Evolutionary conservation across 305 asterid species (phyloP).

Genomic region (Fraxinus nigra): DNA sequence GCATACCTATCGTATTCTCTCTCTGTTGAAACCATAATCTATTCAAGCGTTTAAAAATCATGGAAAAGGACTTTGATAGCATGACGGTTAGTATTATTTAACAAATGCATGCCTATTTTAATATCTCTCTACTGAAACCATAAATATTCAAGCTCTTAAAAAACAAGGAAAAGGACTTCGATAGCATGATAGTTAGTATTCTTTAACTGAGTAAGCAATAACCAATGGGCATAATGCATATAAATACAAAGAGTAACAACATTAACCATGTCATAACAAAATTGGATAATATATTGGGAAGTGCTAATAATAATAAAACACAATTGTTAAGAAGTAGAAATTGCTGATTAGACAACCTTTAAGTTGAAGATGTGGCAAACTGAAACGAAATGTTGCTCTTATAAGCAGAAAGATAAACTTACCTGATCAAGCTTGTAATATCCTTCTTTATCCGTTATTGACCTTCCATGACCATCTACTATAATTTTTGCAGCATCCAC

Average conservation of each 20-base stretch:
- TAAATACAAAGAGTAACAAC: constrained; percentile 11
- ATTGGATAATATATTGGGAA: constrained; percentile 1
- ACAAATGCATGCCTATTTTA: neutral
- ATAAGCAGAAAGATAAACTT: constrained; percentile 22
- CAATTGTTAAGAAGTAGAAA: constrained; percentile 8
- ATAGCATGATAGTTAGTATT: constrained; percentile 3
- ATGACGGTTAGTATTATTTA: neutral
- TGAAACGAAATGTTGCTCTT: constrained; percentile 11
- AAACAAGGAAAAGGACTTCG: neutral
- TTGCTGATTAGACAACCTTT: constrained; percentile 7
- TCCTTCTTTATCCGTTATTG: constrained; percentile 76
- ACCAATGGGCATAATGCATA: constrained; percentile 1
- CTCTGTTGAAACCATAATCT: neutral
- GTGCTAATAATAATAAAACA: neutral
- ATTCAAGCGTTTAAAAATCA: neutral
- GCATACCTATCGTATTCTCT: neutral
- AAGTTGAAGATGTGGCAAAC: constrained; percentile 10
- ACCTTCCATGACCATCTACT: constrained; percentile 84
- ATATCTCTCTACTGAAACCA: neutral
- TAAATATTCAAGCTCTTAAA: neutral
- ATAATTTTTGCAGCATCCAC: constrained; percentile 65
- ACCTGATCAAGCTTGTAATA: constrained; percentile 98
- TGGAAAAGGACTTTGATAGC: neutral
- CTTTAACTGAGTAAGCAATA: constrained; percentile 1
- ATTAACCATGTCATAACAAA: constrained; percentile 10